Percentiles rank a stretch among this genome's conserved stretches.
Conservation (phyloP, 176 grass and related monocot genomes). For the Oryza punctata region DNA sequence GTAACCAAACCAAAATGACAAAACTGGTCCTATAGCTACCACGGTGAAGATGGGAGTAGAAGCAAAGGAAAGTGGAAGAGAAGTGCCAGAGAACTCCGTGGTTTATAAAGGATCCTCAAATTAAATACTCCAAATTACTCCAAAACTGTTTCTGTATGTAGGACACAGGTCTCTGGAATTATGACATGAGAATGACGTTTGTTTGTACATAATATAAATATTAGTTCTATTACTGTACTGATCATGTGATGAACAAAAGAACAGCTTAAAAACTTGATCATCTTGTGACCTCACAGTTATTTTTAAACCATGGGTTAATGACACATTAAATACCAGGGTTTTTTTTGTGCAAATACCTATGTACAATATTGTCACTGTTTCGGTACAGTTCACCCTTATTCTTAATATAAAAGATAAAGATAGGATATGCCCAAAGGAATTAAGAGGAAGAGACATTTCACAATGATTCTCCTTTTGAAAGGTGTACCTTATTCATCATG, state of each 20-base stretch:
- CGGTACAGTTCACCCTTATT: not conserved
- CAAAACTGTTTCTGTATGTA: not conserved
- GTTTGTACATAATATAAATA: not conserved
- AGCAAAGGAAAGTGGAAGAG: not conserved
- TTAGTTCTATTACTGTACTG: not conserved
- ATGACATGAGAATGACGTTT: not conserved
- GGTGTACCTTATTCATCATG: constrained; percentile 94
- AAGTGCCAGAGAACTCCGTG: not conserved
- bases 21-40: not conserved
- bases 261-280: not conserved
- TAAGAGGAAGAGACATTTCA: constrained; percentile 5
- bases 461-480: constrained; percentile 13
- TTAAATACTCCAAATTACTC: constrained; percentile 5
- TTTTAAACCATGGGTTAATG: not conserved
- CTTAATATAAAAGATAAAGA: not conserved
- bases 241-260: not conserved
- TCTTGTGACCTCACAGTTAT: not conserved
- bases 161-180: not conserved
- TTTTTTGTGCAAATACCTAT: not conserved
- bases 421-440: not conserved
- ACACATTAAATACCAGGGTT: not conserved
- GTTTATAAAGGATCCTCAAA: not conserved
- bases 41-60: not conserved
- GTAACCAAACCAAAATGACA: not conserved
- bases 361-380: not conserved